Percentiles rank a stretch among this genome's conserved stretches.
Evolutionary conservation across 2,329 filamentous ascomycete genomes (phyloP).

Genomic region (Sporothrix brasiliensis): DNA sequence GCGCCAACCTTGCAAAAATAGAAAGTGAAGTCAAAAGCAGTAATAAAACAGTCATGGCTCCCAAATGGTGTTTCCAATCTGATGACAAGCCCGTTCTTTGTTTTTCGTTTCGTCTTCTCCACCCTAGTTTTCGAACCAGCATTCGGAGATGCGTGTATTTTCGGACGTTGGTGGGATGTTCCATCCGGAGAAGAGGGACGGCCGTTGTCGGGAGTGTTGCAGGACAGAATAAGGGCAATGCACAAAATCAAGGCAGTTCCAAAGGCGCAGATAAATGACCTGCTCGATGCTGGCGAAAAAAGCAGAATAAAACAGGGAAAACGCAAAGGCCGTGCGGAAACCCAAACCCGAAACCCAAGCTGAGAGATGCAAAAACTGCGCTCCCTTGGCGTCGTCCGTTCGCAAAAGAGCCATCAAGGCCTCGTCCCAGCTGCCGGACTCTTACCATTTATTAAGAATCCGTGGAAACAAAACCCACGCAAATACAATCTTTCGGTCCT

Average conservation of each 20-base stretch:
- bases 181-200: conserved; percentile 1
- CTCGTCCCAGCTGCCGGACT: conserved; percentile 25
- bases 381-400: conserved; percentile 16
- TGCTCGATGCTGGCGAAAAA: conserved; percentile 46
- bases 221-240: conserved; percentile 42
- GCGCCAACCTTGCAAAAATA: conserved; percentile 32
- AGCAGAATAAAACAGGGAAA: conserved; percentile 17
- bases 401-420: conserved; percentile 28
- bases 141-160: conserved; percentile 31
- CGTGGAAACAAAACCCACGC: not conserved
- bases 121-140: conserved; percentile 26
- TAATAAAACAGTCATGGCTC: conserved; percentile 33
- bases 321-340: conserved; percentile 1
- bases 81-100: conserved; percentile 35
- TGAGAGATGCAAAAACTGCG: conserved; percentile 5
- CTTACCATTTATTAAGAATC: conserved; percentile 5
- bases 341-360: conserved; percentile 18
- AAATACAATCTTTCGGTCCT: conserved; percentile 17
- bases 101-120: conserved; percentile 17
- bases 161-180: conserved; percentile 12
- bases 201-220: conserved; percentile 43
- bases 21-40: conserved; percentile 30
- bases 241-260: conserved; percentile 41
- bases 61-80: conserved; percentile 37
- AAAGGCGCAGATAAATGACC: conserved; percentile 31